phyloP scores from a whole-genome alignment of 1,139 yeast genomes.

The Zygoascus meyerae region DNA sequence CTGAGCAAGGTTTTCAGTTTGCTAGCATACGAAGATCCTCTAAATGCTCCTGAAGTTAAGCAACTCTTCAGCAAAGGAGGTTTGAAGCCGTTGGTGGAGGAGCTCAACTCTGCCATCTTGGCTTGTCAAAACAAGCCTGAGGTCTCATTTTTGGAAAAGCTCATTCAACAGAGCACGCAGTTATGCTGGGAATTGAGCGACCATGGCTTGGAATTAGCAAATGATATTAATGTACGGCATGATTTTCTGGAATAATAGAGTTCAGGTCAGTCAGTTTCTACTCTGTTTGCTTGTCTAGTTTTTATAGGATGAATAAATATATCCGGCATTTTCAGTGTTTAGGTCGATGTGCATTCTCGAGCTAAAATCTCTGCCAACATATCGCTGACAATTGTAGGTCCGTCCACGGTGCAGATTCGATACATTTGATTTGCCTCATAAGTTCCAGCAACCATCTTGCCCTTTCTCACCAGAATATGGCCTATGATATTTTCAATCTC shows the following conservation, averaged over 20 bases:
- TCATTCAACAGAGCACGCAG: slow-evolving; percentile 35
- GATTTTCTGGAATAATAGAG: slow-evolving; percentile 30
- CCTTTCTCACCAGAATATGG: slow-evolving; percentile 53
- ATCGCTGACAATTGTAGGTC: slow-evolving; percentile 55
- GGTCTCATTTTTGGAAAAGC: slow-evolving; percentile 35
- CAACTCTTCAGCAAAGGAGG: slow-evolving; percentile 35
- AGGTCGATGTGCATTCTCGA: slow-evolving; percentile 22
- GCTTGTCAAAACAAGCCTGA: slow-evolving; percentile 40
- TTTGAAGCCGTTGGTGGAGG: slow-evolving; percentile 39
- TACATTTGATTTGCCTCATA: slow-evolving; percentile 60
- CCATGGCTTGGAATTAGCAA: slow-evolving; percentile 28
- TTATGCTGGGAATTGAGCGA: slow-evolving; percentile 33
- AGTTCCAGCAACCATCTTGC: slow-evolving; percentile 48
- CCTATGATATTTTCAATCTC: slow-evolving; percentile 71
- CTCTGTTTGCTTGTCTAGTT: neutral
- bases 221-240: slow-evolving; percentile 33
- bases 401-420: slow-evolving; percentile 50
- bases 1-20: slow-evolving; percentile 44
- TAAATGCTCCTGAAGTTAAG: slow-evolving; percentile 34
- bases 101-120: slow-evolving; percentile 41
- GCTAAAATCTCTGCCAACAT: slow-evolving; percentile 43
- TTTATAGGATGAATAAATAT: neutral
- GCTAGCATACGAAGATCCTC: slow-evolving; percentile 49
- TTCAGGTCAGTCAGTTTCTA: neutral
- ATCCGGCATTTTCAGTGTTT: slow-evolving; percentile 1